Evolutionary conservation across 2,329 filamentous ascomycete species (phyloP).

Genomic region (Colletotrichum neosansevieriae): DNA sequence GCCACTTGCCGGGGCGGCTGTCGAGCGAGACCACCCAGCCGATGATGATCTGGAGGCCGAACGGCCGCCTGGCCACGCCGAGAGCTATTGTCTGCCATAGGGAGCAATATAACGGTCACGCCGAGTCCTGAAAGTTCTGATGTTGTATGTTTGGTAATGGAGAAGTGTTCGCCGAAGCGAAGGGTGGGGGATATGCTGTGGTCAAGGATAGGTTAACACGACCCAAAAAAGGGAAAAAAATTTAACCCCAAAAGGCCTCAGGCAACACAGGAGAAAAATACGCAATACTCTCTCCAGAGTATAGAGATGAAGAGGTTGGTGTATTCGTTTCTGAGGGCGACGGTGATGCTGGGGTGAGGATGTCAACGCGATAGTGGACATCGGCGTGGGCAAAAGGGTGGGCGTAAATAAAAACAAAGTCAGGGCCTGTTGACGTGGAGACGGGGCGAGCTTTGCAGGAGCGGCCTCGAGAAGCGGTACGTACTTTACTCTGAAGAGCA

Average conservation of each 20-base stretch:
- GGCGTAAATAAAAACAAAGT: neutral
- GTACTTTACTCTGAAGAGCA: neutral
- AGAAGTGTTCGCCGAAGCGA: neutral
- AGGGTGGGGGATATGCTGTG: neutral
- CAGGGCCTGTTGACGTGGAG: neutral
- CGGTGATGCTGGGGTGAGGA: neutral
- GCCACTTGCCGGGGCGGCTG: neutral
- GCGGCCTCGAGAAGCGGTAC: neutral
- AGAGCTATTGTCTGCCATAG: slow-evolving; percentile 9
- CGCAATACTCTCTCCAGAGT: neutral
- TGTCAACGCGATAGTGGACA: neutral
- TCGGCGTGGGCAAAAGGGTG: neutral
- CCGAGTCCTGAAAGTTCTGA: neutral
- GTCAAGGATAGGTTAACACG: neutral
- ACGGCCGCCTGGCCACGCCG: neutral
- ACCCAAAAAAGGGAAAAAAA: no score
- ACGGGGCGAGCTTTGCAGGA: neutral
- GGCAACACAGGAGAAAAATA: neutral
- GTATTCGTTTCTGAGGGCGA: neutral
- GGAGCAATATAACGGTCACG: neutral
- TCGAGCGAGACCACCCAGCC: neutral
- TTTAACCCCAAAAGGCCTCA: neutral
- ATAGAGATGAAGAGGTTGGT: neutral
- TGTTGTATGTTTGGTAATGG: neutral
- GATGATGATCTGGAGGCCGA: neutral